A percentile compares a stretch with the other conserved stretches of the same genome.
Evolutionary conservation across 2,329 filamentous ascomycete species (phyloP).

Genomic region (Fusarium globosum): DNA sequence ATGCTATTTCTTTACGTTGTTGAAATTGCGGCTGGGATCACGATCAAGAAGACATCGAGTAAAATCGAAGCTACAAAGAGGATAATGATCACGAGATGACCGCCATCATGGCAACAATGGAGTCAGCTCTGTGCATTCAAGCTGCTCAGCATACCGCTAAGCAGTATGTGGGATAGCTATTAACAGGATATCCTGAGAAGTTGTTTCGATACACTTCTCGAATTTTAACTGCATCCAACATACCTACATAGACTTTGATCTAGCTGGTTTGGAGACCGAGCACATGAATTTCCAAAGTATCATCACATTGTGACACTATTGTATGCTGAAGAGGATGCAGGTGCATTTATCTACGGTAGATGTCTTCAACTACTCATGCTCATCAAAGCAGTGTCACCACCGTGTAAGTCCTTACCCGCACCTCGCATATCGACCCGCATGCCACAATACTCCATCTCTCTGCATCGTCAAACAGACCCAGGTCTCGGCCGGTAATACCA

Average conservation of each 20-base stretch:
- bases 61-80: background rate
- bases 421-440: slow-evolving; percentile 31
- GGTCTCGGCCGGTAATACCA: slow-evolving; percentile 40
- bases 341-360: slow-evolving; percentile 7
- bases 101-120: background rate
- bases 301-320: background rate
- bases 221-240: background rate
- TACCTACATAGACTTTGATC: background rate
- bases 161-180: slow-evolving; percentile 10
- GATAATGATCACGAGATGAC: slow-evolving; percentile 24
- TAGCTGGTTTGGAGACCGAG: slow-evolving; percentile 10
- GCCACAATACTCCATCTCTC: slow-evolving; percentile 12
- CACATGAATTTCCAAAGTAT: background rate
- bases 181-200: background rate
- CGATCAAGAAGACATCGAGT: background rate
- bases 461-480: slow-evolving; percentile 20
- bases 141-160: slow-evolving; percentile 16
- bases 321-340: slow-evolving; percentile 18
- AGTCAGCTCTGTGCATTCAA: slow-evolving; percentile 4
- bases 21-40: slow-evolving; percentile 13
- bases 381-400: background rate
- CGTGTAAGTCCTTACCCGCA: slow-evolving; percentile 23
- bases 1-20: slow-evolving; percentile 3
- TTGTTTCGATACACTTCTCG: background rate
- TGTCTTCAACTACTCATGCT: slow-evolving; percentile 5